Evolutionary conservation across 768 basidiomycete genomes (phyloP), one percentile per base, ranked within the genome.

Genomic region (Trametes cinnabarina): DNA sequence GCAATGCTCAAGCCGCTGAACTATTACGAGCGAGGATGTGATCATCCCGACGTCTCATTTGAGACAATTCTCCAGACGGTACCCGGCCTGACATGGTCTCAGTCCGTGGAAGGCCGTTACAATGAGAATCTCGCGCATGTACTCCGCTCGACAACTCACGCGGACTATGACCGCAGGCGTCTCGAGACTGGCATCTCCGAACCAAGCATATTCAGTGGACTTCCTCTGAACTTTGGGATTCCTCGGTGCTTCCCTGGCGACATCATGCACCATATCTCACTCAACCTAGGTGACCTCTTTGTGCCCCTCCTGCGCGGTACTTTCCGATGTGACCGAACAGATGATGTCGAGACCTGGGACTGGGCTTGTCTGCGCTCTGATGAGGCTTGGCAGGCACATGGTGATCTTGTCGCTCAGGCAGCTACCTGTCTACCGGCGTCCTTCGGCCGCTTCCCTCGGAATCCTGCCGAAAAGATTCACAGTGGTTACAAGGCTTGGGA

Each of bases 371-470:
- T 68, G 0, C 22, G 4, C 2, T 63, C 40, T 1, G 49, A 19
- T 3, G 44, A 30, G 2, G 44, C 53, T 0, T 81, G 79, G 78
- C 65, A 65, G 14, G 42, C 28, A 3, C 77, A 79, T 62, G 76
- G 76, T 0, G 51, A 60, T 40, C 52, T 40, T 3, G 74, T 79
- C n/a, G 74, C 69, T 0, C 56, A 47, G n/a, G 62, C 70, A 0
- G 66, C 66, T 0, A 58, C 60, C 3, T 77, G 71, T 47, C 60
- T 78, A 17, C 76, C 76, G 26, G 68, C 69, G 0, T 76, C 71
- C 0, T 78, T 77, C 64, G 73, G 77, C 58, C 66, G 71, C 2
- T 71, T 75, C 11, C 79, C 76, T 4, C 69, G 74, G 0, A 75
- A 79, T 55, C 66, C 66, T 17, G 74, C 75, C 0, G 65, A 72